phyloP scores from a whole-genome alignment of 192 early-diverging fungal genomes.

The Haplosporangium gracile region DNA sequence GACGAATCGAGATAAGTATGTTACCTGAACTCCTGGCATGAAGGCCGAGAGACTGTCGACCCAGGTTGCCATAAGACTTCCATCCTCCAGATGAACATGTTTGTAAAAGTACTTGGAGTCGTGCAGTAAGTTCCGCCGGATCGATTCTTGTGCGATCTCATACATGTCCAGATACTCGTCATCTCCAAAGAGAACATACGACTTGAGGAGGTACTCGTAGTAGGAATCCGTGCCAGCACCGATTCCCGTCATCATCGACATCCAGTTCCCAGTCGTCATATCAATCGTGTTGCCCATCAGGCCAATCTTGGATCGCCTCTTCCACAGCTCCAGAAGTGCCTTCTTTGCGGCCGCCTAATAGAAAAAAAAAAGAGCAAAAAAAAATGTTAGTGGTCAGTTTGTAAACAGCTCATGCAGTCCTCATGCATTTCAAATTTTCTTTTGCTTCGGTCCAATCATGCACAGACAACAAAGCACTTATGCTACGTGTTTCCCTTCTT shows the following conservation, averaged over 20 bases:
- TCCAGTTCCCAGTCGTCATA: slow-evolving; percentile 78
- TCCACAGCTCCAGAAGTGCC: slow-evolving; percentile 87
- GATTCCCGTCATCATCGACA: slow-evolving; percentile 76
- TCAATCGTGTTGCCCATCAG: slow-evolving; percentile 90
- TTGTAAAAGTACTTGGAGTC: slow-evolving; percentile 83
- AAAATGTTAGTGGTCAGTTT: neutral
- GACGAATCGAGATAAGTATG: neutral
- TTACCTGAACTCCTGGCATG: slow-evolving; percentile 92
- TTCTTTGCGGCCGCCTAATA: slow-evolving; percentile 66
- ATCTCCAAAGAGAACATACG: slow-evolving; percentile 91
- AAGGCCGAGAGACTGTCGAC: slow-evolving; percentile 93
- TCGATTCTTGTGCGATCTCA: slow-evolving; percentile 76
- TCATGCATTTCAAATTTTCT: neutral
- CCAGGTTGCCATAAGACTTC: slow-evolving; percentile 78
- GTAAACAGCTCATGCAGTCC: neutral
- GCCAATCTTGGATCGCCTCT: slow-evolving; percentile 75
- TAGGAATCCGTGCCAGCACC: slow-evolving; percentile 95
- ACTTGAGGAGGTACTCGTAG: slow-evolving; percentile 94
- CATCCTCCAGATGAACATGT: slow-evolving; percentile 87
- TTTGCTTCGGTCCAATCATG: neutral
- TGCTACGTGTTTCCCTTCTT: neutral
- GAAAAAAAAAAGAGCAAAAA: slow-evolving; percentile 13
- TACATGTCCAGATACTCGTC: slow-evolving; percentile 82
- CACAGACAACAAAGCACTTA: neutral
- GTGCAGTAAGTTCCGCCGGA: slow-evolving; percentile 76